Evolutionary conservation across 2,329 filamentous ascomycete species (phyloP).

Genomic region (Cercospora janseana): DNA sequence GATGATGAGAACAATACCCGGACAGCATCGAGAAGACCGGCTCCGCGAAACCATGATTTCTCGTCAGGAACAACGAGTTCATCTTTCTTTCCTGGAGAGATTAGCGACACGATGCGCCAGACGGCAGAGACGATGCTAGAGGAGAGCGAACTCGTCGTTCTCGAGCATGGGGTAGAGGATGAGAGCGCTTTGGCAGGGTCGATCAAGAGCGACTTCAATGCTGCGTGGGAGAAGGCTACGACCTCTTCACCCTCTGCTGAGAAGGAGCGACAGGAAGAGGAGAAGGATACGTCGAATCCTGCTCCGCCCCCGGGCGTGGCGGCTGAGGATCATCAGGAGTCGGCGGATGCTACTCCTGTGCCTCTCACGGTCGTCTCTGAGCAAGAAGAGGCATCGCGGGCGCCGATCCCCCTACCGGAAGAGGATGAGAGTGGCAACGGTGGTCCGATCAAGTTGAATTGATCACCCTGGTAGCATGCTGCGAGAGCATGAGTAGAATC

Average conservation of each 20-base stretch:
- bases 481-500: no score
- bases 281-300: not conserved
- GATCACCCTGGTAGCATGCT: no score
- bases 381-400: not conserved
- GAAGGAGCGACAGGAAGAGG: not conserved
- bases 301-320: not conserved
- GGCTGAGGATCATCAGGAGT: not conserved
- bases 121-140: slow-evolving; percentile 21
- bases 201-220: slow-evolving; percentile 22
- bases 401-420: no score
- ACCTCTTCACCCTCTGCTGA: no score
- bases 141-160: slow-evolving; percentile 25
- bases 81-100: slow-evolving; percentile 15
- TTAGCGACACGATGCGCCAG: slow-evolving; percentile 16
- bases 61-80: slow-evolving; percentile 20
- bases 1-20: slow-evolving; percentile 10
- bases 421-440: no score
- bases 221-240: slow-evolving; percentile 25
- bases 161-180: slow-evolving; percentile 19
- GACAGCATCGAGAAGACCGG: not conserved
- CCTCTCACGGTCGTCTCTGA: not conserved
- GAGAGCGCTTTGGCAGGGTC: slow-evolving; percentile 11
- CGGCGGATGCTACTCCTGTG: not conserved
- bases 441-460: not conserved
- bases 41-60: slow-evolving; percentile 2